These are phyloP conservation scores for Neohortaea acidophila DNA, from an alignment of 495 filamentous ascomycete genomes.

Conservation along the genomic window DNA sequence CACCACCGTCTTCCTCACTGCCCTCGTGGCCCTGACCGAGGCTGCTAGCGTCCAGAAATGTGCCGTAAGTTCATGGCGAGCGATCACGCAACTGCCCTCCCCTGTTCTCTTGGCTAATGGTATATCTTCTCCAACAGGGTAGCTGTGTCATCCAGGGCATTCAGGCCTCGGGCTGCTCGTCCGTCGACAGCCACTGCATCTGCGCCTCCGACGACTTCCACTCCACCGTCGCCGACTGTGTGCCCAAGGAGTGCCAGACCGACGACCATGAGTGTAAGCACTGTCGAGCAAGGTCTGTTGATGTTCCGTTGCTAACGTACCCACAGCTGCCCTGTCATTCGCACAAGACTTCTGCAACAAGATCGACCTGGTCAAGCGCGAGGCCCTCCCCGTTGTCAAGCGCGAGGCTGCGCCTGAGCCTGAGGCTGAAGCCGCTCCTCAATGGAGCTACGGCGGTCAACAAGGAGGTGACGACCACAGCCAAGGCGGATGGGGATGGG, in stretches of 20 bases:
- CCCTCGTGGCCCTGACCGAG: neutral
- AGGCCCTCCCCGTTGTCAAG: no score
- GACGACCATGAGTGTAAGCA: neutral
- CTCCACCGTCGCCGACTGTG: neutral
- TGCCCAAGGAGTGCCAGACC: neutral
- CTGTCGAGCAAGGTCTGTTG: no score
- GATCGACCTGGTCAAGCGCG: neutral
- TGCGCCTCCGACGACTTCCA: neutral
- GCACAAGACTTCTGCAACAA: neutral
- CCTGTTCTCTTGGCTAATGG: no score
- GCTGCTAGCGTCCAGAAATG: neutral
- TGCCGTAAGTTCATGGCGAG: neutral
- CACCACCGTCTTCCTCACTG: neutral
- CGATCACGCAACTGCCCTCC: neutral
- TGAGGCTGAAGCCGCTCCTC: no score
- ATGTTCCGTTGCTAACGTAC: neutral
- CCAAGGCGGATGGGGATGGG: no score
- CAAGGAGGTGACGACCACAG: no score
- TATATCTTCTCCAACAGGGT: neutral
- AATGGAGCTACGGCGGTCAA: no score
- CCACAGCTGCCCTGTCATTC: neutral
- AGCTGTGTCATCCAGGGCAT: slow-evolving; percentile 1
- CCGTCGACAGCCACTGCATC: neutral
- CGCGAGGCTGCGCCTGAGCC: no score
- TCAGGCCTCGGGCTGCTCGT: neutral